These are phyloP conservation scores for Amanita brunnescens DNA, from an alignment of 768 basidiomycete genomes.

Conservation along the genomic window DNA sequence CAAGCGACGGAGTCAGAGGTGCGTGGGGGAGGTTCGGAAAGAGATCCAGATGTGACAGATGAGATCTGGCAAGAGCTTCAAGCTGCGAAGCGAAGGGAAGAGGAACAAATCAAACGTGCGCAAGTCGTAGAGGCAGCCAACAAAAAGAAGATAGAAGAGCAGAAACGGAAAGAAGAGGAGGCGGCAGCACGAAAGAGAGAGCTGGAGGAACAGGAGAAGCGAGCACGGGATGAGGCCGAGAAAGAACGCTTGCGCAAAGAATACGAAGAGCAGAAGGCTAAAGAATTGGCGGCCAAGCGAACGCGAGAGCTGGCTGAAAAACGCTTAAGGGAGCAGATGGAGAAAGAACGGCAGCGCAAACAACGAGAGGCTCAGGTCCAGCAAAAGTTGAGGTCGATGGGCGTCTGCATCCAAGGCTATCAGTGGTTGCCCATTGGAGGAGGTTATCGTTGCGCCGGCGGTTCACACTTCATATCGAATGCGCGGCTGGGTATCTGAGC, in stretches of 20 bases:
- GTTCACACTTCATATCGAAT: constrained; percentile 16
- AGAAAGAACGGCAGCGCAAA: constrained; percentile 13
- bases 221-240: constrained; percentile 18
- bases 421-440: constrained; percentile 15
- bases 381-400: constrained; percentile 33
- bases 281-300: constrained; percentile 11
- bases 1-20: not conserved
- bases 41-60: constrained; percentile 48
- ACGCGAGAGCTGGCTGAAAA: constrained; percentile 11
- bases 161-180: constrained; percentile 17
- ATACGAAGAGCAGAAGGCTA: constrained; percentile 18
- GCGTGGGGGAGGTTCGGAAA: not conserved
- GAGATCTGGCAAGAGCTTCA: constrained; percentile 43
- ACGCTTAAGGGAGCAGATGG: constrained; percentile 10
- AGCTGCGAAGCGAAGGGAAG: constrained; percentile 25
- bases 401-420: constrained; percentile 30
- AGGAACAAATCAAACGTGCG: constrained; percentile 15
- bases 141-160: constrained; percentile 15
- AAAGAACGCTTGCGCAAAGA: constrained; percentile 22
- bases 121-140: constrained; percentile 16
- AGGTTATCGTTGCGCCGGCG: constrained; percentile 21
- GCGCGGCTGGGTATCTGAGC: constrained; percentile 10
- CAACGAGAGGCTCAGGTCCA: constrained; percentile 36
- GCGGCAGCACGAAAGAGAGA: constrained; percentile 13
- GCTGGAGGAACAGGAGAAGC: constrained; percentile 16